Percentiles rank a stretch among this genome's conserved stretches.
phyloP scores from a whole-genome alignment of 192 early-diverging fungal genomes.

The Coemansia sp. region DNA sequence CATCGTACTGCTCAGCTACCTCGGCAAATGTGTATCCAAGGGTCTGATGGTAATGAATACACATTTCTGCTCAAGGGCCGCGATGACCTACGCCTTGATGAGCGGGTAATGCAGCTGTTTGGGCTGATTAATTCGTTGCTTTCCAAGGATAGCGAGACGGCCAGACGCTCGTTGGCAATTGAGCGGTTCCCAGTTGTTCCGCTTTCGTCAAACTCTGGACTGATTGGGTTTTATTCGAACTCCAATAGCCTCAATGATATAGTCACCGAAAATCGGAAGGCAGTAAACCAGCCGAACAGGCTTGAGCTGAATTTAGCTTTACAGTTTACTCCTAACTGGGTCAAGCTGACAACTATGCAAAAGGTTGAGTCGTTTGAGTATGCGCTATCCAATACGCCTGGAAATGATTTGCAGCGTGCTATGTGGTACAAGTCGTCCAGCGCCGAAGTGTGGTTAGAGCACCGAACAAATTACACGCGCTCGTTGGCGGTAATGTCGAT shows the following conservation, averaged over 20 bases:
- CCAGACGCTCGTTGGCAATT: constrained; percentile 89
- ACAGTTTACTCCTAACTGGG: constrained; percentile 90
- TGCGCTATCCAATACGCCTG: constrained; percentile 90
- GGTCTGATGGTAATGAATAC: constrained; percentile 88
- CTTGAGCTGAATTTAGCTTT: constrained; percentile 90
- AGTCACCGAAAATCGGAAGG: constrained; percentile 85
- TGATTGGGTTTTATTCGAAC: constrained; percentile 95
- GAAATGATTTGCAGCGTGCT: constrained; percentile 92
- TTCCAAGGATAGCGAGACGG: constrained; percentile 81
- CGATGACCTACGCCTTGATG: constrained; percentile 97
- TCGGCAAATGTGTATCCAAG: constrained; percentile 77
- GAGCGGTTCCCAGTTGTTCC: constrained; percentile 92
- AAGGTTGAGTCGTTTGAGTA: constrained; percentile 97
- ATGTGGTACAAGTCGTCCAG: constrained; percentile 96
- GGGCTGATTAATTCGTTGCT: constrained; percentile 94
- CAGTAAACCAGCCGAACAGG: constrained; percentile 78
- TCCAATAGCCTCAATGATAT: constrained; percentile 90
- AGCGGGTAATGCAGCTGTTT: constrained; percentile 99
- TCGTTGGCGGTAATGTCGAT: constrained; percentile 98
- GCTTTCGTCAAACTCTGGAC: constrained; percentile 93
- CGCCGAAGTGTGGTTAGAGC: constrained; percentile 94
- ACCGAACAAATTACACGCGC: constrained; percentile 97
- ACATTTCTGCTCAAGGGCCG: constrained; percentile 93
- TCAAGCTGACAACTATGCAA: constrained; percentile 86
- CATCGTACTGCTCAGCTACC: constrained; percentile 93